Conservation (phyloP, 305 asterid genomes). For the Fraxinus platypoda region DNA sequence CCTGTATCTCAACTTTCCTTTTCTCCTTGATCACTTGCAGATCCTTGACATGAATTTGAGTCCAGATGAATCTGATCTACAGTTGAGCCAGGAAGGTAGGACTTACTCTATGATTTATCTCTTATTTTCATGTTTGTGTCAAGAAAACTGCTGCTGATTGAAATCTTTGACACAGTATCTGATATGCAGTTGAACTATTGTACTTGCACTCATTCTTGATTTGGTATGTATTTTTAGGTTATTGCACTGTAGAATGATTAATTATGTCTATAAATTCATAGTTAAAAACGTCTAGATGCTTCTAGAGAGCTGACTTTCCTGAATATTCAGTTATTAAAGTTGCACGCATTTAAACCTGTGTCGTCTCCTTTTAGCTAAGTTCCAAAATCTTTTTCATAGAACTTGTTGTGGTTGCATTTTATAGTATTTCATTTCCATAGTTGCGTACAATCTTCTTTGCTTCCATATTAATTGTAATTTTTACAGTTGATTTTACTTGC, state of each 20-base stretch:
- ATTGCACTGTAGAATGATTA: not conserved
- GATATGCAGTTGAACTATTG: constrained; percentile 10
- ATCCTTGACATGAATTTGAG: constrained; percentile 77
- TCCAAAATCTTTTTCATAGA: not conserved
- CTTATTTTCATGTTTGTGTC: constrained; percentile 10
- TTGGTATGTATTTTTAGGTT: constrained; percentile 10
- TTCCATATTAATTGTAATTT: not conserved
- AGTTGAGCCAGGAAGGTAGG: constrained; percentile 53
- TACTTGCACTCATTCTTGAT: not conserved
- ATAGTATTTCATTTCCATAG: not conserved
- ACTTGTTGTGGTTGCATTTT: constrained; percentile 1
- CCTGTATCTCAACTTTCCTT: constrained; percentile 16
- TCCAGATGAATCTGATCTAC: constrained; percentile 48
- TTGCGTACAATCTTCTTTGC: constrained; percentile 11
- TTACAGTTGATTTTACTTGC: constrained; percentile 13
- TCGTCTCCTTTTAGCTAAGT: not conserved
- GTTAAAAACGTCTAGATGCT: not conserved
- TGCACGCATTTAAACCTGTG: not conserved
- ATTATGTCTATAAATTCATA: not conserved
- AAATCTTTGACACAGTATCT: not conserved
- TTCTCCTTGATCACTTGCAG: constrained; percentile 40
- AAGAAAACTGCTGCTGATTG: constrained; percentile 1
- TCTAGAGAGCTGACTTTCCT: not conserved
- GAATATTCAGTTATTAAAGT: not conserved
- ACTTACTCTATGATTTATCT: constrained; percentile 13